Percentiles rank a stretch among this genome's conserved stretches.
These are phyloP conservation scores for Prunus mongolica DNA, from an alignment of 306 rosid species.

Conservation along the genomic window DNA sequence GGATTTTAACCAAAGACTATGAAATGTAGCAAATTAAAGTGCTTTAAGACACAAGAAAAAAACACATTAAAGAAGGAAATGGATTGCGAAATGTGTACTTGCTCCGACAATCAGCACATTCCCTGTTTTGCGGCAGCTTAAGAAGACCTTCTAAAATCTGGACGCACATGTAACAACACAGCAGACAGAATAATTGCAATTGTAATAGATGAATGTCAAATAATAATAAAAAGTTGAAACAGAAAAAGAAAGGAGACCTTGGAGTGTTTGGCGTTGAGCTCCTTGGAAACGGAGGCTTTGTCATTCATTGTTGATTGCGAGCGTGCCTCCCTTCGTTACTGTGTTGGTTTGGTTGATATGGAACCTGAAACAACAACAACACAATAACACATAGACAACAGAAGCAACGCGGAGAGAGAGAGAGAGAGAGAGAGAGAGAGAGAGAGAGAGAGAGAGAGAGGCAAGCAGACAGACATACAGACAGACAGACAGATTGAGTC, in stretches of 20 bases:
- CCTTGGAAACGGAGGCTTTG: conserved; percentile 78
- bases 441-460: background rate
- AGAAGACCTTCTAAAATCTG: conserved; percentile 84
- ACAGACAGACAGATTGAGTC: background rate
- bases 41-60: conserved; percentile 5
- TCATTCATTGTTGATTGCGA: conserved; percentile 53
- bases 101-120: conserved; percentile 86
- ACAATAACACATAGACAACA: background rate
- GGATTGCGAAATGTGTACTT: conserved; percentile 48
- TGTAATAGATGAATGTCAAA: background rate
- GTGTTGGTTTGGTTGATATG: background rate
- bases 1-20: background rate
- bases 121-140: conserved; percentile 72
- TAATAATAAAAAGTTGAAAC: background rate
- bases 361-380: background rate
- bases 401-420: background rate
- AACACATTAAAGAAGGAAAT: background rate
- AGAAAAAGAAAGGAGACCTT: conserved; percentile 36
- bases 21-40: background rate
- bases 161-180: conserved; percentile 17
- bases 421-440: background rate
- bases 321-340: conserved; percentile 4
- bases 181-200: background rate
- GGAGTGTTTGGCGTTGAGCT: conserved; percentile 71
- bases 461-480: background rate